A percentile compares a stretch with the other conserved stretches of the same genome.
Conservation (phyloP, 805 yeast species). For the Spathaspora passalidarum region DNA sequence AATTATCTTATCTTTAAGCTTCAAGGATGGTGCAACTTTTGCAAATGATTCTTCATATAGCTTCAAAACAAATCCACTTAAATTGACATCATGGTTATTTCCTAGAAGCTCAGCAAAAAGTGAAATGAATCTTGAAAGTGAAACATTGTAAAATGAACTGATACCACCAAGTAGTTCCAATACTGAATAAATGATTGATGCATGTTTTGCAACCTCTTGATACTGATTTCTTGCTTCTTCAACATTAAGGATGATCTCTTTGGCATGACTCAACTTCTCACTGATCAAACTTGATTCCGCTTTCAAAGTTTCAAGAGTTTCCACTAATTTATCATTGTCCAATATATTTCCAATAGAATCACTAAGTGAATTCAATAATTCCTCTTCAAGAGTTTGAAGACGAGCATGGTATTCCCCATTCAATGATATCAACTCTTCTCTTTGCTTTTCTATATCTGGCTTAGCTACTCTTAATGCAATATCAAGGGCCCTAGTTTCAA, state of each 20-base stretch:
- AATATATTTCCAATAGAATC: slow-evolving; percentile 58
- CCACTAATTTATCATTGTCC: slow-evolving; percentile 60
- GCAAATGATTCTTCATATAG: slow-evolving; percentile 50
- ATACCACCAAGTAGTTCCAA: slow-evolving; percentile 35
- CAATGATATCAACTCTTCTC: slow-evolving; percentile 50
- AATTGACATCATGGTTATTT: slow-evolving; percentile 16
- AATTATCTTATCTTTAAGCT: slow-evolving; percentile 41
- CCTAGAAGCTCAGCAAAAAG: slow-evolving; percentile 15
- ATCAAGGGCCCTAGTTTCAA: slow-evolving; percentile 63
- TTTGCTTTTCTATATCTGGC: slow-evolving; percentile 65
- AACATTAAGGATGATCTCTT: slow-evolving; percentile 51
- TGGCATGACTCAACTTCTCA: slow-evolving; percentile 52
- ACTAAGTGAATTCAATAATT: slow-evolving; percentile 56
- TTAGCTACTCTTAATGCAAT: slow-evolving; percentile 49
- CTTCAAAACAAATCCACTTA: slow-evolving; percentile 23
- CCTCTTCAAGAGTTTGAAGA: slow-evolving; percentile 54
- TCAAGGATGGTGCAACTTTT: slow-evolving; percentile 45
- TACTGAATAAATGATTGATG: slow-evolving; percentile 48
- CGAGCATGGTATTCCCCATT: slow-evolving; percentile 59
- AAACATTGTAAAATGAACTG: slow-evolving; percentile 58
- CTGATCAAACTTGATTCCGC: slow-evolving; percentile 55
- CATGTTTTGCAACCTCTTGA: slow-evolving; percentile 52
- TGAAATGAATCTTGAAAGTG: slow-evolving; percentile 36
- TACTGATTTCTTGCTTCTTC: slow-evolving; percentile 47
- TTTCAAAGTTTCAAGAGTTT: slow-evolving; percentile 64